Percentiles rank a stretch among this genome's conserved stretches.
phyloP scores from a whole-genome alignment of 2,329 filamentous ascomycete genomes.

The Fusarium protoensiforme region DNA sequence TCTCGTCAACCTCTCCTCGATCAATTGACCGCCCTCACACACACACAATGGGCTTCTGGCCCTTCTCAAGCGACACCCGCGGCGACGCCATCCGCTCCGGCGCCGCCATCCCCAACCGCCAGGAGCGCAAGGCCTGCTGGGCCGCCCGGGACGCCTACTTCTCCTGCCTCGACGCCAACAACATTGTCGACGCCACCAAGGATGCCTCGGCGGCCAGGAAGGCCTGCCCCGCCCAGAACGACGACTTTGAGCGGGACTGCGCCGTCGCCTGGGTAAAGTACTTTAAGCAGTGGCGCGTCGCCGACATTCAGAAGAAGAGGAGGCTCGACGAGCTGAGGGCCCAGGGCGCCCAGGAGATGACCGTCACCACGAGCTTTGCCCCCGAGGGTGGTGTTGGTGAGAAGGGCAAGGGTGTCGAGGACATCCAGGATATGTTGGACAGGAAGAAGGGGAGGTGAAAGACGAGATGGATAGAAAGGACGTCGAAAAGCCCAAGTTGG shows the following conservation, averaged over 20 bases:
- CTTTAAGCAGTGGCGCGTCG: slow-evolving; percentile 96
- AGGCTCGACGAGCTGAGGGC: slow-evolving; percentile 79
- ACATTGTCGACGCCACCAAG: slow-evolving; percentile 76
- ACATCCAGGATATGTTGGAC: slow-evolving; percentile 55
- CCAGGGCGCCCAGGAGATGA: slow-evolving; percentile 76
- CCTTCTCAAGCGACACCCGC: slow-evolving; percentile 61
- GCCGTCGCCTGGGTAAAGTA: slow-evolving; percentile 96
- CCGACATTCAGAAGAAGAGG: slow-evolving; percentile 87
- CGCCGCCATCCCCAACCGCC: slow-evolving; percentile 82
- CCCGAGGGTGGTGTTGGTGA: slow-evolving; percentile 46
- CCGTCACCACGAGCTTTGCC: slow-evolving; percentile 52
- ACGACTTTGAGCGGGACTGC: slow-evolving; percentile 84
- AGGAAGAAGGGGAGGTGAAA: slow-evolving; percentile 46
- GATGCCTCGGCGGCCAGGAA: slow-evolving; percentile 52
- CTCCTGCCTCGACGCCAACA: slow-evolving; percentile 82
- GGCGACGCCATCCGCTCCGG: slow-evolving; percentile 66
- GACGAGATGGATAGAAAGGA: neutral
- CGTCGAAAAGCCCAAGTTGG: neutral
- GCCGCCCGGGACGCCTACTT: slow-evolving; percentile 90
- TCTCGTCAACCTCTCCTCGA: neutral
- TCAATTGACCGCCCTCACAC: slow-evolving; percentile 6
- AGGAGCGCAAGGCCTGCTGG: slow-evolving; percentile 87
- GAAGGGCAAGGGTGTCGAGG: slow-evolving; percentile 49
- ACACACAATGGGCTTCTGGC: slow-evolving; percentile 58
- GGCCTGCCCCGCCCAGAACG: slow-evolving; percentile 54